A percentile compares a stretch with the other conserved stretches of the same genome.
Evolutionary conservation across 257 asterid species (phyloP).

Genomic region (Anisodus acutangulus): DNA sequence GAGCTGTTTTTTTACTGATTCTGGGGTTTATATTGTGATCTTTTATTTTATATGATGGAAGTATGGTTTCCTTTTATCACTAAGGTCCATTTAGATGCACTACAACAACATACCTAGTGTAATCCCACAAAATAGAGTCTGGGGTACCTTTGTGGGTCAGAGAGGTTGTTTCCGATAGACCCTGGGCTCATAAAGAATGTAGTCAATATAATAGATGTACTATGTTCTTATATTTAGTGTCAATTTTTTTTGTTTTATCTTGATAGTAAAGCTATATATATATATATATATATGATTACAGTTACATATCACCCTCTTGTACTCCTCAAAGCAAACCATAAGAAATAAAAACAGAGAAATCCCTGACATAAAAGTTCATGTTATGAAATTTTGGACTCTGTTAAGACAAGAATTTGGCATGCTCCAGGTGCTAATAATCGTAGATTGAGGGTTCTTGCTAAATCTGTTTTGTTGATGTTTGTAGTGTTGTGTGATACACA

Average conservation of each 20-base stretch:
- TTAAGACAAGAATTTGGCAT: not conserved
- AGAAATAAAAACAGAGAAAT: not conserved
- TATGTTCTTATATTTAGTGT: not conserved
- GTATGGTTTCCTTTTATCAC: slow-evolving; percentile 14
- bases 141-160: no score
- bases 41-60: not conserved
- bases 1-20: slow-evolving; percentile 34
- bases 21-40: slow-evolving; percentile 2
- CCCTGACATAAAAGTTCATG: not conserved
- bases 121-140: no score
- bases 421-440: not conserved
- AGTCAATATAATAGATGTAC: no score
- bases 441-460: not conserved
- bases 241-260: not conserved
- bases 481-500: not conserved
- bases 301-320: not conserved
- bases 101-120: no score
- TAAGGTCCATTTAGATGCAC: not conserved
- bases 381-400: not conserved
- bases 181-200: no score
- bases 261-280: not conserved
- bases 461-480: not conserved
- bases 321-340: not conserved
- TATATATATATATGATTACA: no score
- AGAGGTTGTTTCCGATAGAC: no score